phyloP scores from a whole-genome alignment of 176 grass and related monocot species.

The Carex myosuroides region DNA sequence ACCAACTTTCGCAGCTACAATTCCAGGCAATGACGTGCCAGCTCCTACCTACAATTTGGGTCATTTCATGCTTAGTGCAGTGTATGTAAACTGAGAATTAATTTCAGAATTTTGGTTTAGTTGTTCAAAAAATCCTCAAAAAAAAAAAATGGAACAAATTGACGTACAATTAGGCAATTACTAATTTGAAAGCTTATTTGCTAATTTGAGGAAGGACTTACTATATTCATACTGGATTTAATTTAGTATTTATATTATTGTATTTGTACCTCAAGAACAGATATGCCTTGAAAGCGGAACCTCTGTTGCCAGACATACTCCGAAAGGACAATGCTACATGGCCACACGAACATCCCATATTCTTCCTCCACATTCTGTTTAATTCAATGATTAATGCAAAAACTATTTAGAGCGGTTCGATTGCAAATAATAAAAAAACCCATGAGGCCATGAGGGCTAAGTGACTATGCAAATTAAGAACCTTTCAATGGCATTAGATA shows the following conservation, averaged over 20 bases:
- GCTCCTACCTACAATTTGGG: slow-evolving; percentile 42
- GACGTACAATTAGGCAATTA: background rate
- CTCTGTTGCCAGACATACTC: slow-evolving; percentile 84
- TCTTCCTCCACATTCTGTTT: slow-evolving; percentile 69
- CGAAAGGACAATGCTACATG: slow-evolving; percentile 61
- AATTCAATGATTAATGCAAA: background rate
- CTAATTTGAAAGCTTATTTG: background rate
- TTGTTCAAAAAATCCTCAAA: background rate
- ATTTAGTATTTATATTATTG: background rate
- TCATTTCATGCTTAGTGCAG: background rate
- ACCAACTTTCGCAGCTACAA: slow-evolving; percentile 75
- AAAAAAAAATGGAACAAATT: background rate
- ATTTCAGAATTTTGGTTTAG: background rate
- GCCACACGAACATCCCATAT: slow-evolving; percentile 94
- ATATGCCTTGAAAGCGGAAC: slow-evolving; percentile 35
- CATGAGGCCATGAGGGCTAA: background rate
- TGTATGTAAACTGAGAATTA: background rate
- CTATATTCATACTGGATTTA: background rate
- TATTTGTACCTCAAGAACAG: slow-evolving; percentile 54
- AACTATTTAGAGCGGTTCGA: background rate
- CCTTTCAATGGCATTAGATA: background rate
- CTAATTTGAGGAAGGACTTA: background rate
- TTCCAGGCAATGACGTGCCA: slow-evolving; percentile 64
- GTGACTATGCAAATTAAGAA: background rate
- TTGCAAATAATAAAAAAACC: background rate